Conservation (phyloP, 2,329 filamentous ascomycete genomes). For the Coniochaeta sp. region DNA sequence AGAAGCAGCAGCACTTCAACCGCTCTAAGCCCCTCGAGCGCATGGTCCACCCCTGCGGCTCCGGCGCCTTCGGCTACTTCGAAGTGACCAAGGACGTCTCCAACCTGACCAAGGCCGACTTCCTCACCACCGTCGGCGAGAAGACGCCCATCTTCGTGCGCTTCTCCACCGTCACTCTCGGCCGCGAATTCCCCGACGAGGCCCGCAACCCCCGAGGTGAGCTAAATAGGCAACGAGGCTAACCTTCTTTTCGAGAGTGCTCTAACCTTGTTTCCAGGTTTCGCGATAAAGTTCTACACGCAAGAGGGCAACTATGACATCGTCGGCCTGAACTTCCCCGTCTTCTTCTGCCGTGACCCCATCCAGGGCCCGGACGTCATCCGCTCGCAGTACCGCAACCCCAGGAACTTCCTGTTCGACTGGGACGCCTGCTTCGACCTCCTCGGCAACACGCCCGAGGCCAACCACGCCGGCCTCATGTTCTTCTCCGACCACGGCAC, state of each 20-base stretch:
- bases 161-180: conserved; percentile 72
- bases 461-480: conserved; percentile 40
- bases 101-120: conserved; percentile 50
- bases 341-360: conserved; percentile 42
- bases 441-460: conserved; percentile 38
- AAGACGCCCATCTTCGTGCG: conserved; percentile 61
- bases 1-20: conserved; percentile 50
- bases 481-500: conserved; percentile 44
- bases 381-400: conserved; percentile 36
- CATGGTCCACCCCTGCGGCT: conserved; percentile 20
- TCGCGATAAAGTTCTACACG: conserved; percentile 64
- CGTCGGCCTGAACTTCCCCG: conserved; percentile 38
- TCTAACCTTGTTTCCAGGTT: conserved; percentile 32
- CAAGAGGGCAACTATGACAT: conserved; percentile 56
- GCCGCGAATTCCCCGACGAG: conserved; percentile 70
- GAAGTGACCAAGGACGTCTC: conserved; percentile 55
- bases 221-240: background rate
- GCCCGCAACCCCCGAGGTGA: conserved; percentile 55
- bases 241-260: background rate
- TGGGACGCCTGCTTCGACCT: conserved; percentile 41
- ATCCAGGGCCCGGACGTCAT: conserved; percentile 40
- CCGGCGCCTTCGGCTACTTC: conserved; percentile 41
- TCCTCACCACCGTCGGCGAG: conserved; percentile 10
- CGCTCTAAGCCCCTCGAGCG: conserved; percentile 44
- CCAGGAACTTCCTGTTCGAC: conserved; percentile 40